phyloP scores from a whole-genome alignment of 2,329 filamentous ascomycete species.

The Boeremia lycopersici region DNA sequence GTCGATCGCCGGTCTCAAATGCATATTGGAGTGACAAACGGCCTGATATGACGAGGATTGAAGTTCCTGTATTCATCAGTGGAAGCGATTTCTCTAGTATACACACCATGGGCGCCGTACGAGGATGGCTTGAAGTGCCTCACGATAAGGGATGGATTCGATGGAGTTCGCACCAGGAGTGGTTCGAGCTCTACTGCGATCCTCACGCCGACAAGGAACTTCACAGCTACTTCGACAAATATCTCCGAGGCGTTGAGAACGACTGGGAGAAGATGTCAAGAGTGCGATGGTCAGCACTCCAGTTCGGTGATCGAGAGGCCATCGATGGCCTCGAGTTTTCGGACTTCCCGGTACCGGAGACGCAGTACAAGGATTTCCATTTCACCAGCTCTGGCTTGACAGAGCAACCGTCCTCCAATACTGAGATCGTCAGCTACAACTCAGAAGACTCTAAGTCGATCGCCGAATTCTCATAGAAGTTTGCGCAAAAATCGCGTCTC shows the following conservation, averaged over 20 bases:
- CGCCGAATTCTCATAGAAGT: slow-evolving; percentile 26
- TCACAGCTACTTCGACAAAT: slow-evolving; percentile 54
- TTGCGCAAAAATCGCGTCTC: slow-evolving; percentile 48
- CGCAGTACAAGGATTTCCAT: slow-evolving; percentile 20
- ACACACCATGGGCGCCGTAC: slow-evolving; percentile 28
- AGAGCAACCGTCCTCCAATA: background rate
- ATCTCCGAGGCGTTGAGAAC: slow-evolving; percentile 52
- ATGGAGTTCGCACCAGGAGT: slow-evolving; percentile 28
- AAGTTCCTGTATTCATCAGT: slow-evolving; percentile 27
- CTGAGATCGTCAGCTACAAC: slow-evolving; percentile 20
- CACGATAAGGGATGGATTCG: slow-evolving; percentile 31
- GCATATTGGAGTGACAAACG: slow-evolving; percentile 32
- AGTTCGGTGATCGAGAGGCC: slow-evolving; percentile 24
- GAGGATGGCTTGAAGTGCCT: slow-evolving; percentile 23
- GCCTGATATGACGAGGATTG: slow-evolving; percentile 25
- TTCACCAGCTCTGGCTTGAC: slow-evolving; percentile 14
- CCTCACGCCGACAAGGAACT: slow-evolving; percentile 22
- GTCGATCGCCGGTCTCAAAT: slow-evolving; percentile 38
- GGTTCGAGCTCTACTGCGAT: slow-evolving; percentile 27
- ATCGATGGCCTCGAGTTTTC: slow-evolving; percentile 25
- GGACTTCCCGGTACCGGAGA: slow-evolving; percentile 24
- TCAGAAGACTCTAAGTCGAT: slow-evolving; percentile 24
- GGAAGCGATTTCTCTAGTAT: slow-evolving; percentile 24
- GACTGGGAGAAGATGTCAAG: slow-evolving; percentile 55
- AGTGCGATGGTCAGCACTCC: slow-evolving; percentile 51